Evolutionary conservation across 768 basidiomycete genomes (phyloP), one percentile per base, ranked within the genome.

Genomic region (Xerocomellus amylosporus): DNA sequence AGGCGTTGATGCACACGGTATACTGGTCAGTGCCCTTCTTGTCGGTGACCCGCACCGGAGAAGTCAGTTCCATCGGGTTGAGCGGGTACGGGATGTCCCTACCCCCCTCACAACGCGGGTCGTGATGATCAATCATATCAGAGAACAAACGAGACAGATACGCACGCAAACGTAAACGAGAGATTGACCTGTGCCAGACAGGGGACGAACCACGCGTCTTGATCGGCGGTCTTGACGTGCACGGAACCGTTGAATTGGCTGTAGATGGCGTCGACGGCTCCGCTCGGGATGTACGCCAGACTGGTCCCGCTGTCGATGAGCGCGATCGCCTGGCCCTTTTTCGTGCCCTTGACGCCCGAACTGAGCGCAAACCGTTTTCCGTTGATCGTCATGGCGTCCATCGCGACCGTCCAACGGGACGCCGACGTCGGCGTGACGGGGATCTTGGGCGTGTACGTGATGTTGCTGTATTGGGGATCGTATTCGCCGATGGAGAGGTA

Each of bases 281-380:
- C 55, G 5, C 49, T 49, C 0, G 78, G 72, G 43, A 79, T 58
- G 3, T 73, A 66, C 17, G 72, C 71, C 24, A 63, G 57, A 39
- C 77, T 77, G 14, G 73, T 74, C 24, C 78, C 78, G 5, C 75
- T 79, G 41, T 79, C 78, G 38, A 79, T 61, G 10, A 79, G 64
- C 10, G 75, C 68, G 15, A 74, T 65, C n/a, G 67, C 62, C 2
- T 67, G 60, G 1, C 69, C 74, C 0, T 56, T 53, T 8, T 74
- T 69, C 5, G 72, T 65, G 3, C 65, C 68, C 2, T 54, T 41
- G 31, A 71, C 65, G n/a, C n/a, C 41, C 1, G 78, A 75, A 5
- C 45, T 54, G 46, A 78, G 60, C 0, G 51, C 20, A 19, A 71
- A 38, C 1, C 48, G n/a, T n/a, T 56, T 55, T 0, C 69, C 71